Percentiles rank a stretch among this genome's conserved stretches.
Conservation (phyloP, 306 rosid genomes). For the Quillaja saponaria region DNA sequence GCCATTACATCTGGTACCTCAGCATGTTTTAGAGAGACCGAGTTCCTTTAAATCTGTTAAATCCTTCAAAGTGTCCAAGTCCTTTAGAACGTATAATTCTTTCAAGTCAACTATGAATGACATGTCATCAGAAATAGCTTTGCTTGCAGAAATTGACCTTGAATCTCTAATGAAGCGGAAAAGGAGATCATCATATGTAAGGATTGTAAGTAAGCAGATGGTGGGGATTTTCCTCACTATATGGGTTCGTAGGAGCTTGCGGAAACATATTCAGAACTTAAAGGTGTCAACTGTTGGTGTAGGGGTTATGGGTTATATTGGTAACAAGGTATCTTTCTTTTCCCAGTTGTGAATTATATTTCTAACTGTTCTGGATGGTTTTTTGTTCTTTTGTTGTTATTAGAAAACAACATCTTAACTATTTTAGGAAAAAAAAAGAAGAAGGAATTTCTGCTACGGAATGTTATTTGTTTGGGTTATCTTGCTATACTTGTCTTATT, state of each 20-base stretch:
- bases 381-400: background rate
- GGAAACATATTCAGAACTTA: constrained; percentile 80
- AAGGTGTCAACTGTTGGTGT: constrained; percentile 95
- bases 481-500: constrained; percentile 6
- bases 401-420: background rate
- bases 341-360: constrained; percentile 9
- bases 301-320: constrained; percentile 97
- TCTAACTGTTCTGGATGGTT: background rate
- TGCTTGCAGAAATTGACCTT: constrained; percentile 74
- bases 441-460: no score
- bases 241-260: constrained; percentile 88
- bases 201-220: constrained; percentile 94
- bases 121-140: constrained; percentile 41
- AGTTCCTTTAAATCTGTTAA: constrained; percentile 50
- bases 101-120: constrained; percentile 59
- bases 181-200: constrained; percentile 69
- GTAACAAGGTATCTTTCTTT: constrained; percentile 75
- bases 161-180: constrained; percentile 77
- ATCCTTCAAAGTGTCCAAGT: constrained; percentile 58
- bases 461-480: background rate
- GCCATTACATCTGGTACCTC: constrained; percentile 63
- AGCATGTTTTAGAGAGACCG: constrained; percentile 50
- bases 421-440: background rate
- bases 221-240: constrained; percentile 85
- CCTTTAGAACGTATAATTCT: constrained; percentile 52